Percentiles rank a stretch among this genome's conserved stretches.
Evolutionary conservation across 257 asterid genomes (phyloP).

Genomic region (Leptodermis oblonga): DNA sequence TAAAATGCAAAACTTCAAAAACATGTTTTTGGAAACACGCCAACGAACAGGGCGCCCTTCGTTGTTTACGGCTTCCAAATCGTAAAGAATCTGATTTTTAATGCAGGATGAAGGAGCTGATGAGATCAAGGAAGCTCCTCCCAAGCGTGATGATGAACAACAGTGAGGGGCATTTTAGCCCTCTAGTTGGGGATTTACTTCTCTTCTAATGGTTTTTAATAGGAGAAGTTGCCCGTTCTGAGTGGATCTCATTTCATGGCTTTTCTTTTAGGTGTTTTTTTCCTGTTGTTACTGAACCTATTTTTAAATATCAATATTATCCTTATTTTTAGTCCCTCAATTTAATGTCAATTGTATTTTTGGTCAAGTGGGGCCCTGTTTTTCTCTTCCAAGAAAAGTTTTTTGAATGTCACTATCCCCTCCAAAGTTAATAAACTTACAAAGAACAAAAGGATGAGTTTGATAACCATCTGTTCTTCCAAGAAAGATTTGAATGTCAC

Average conservation of each 20-base stretch:
- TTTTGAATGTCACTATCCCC: background rate
- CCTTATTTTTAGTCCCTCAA: background rate
- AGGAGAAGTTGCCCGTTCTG: constrained; percentile 26
- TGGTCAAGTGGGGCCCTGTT: background rate
- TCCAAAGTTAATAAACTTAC: background rate
- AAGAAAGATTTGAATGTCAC: too few species aligned
- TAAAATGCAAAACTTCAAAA: too few species aligned
- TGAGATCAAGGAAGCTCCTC: constrained; percentile 67
- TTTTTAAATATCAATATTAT: constrained; percentile 10
- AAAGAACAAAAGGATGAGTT: background rate
- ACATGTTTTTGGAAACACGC: too few species aligned
- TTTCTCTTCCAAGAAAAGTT: background rate
- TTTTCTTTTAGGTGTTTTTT: constrained; percentile 16
- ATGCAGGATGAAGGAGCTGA: constrained; percentile 71
- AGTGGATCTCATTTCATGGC: background rate
- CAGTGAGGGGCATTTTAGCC: constrained; percentile 20
- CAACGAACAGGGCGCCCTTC: too few species aligned
- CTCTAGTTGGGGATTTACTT: constrained; percentile 11
- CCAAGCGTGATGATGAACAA: constrained; percentile 49
- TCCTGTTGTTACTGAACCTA: constrained; percentile 7
- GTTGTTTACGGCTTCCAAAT: background rate
- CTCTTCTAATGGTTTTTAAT: constrained; percentile 25
- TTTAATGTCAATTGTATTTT: background rate
- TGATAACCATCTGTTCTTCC: too few species aligned
- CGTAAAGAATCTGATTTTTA: background rate